phyloP scores from a whole-genome alignment of 306 rosid genomes.

The Acacia confusa region DNA sequence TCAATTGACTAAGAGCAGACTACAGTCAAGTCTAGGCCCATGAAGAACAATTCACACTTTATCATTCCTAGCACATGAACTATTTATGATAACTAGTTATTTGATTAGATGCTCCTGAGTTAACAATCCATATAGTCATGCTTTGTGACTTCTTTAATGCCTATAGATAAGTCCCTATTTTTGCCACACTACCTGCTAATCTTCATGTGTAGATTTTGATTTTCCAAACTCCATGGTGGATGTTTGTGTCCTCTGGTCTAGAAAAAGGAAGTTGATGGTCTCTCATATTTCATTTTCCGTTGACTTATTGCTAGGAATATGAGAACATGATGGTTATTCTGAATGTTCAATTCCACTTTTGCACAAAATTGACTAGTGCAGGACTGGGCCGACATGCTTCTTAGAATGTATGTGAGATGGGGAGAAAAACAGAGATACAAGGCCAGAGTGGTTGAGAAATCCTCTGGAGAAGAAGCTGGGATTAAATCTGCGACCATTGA shows the following conservation, averaged over 20 bases:
- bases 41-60: too few species aligned
- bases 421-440: slow-evolving; percentile 90
- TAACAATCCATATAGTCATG: too few species aligned
- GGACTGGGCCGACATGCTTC: slow-evolving; percentile 99
- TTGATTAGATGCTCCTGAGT: too few species aligned
- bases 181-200: too few species aligned
- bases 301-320: slow-evolving; percentile 26
- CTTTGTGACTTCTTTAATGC: too few species aligned
- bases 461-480: slow-evolving; percentile 96
- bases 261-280: slow-evolving; percentile 8
- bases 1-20: too few species aligned
- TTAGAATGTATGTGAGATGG: slow-evolving; percentile 96
- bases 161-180: too few species aligned
- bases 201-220: slow-evolving; percentile 12
- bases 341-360: slow-evolving; percentile 36
- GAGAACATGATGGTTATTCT: slow-evolving; percentile 37
- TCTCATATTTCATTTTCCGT: background rate
- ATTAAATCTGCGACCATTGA: slow-evolving; percentile 92
- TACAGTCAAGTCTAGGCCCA: too few species aligned
- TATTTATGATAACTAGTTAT: too few species aligned
- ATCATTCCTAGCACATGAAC: too few species aligned
- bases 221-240: background rate
- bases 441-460: slow-evolving; percentile 86
- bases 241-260: slow-evolving; percentile 2
- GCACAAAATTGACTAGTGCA: slow-evolving; percentile 69